Evolutionary conservation across 352 stramenopile species (phyloP), one percentile per base, ranked within the genome.

Genomic region (Globisporangium uncinulatum): DNA sequence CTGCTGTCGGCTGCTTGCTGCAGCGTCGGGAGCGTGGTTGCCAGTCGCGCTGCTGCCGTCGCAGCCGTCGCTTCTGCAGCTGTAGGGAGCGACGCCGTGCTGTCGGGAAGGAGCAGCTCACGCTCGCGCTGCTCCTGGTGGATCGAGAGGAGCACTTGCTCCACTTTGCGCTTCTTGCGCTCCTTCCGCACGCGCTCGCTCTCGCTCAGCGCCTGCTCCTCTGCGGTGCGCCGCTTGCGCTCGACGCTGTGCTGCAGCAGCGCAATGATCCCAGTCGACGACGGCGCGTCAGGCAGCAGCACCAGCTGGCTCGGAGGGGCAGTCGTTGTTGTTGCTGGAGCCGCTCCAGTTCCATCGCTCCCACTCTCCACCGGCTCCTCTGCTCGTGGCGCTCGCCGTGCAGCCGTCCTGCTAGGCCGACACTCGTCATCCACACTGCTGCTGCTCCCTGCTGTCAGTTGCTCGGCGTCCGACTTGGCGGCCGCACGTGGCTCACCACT

Each of bases 81-180:
- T 19, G 37, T 21, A 9, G 11, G 44, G 13, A 50, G 17, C 6
- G 20, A 32, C n/a, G 24, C 37, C 11, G 55, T 31, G 3, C 32
- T n/a, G 13, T 24, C 59, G 13, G 43, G n/a, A 17, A 36, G 36
- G 8, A 51, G 36, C 44, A 62, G 45, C 43, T 71, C 70, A 6
- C 73, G 66, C 52, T 84, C 74, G 11, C 67, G 71, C 42, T 77
- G 66, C 52, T 77, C 66, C 49, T 70, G 66, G 55, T 85, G 74
- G 44, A 82, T 80, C 20, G 74, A 75, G 36, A 68, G 60, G 31
- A 85, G 53, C 32, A 67, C 68, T 43, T 80, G 72, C 61, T 85
- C 74, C 72, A 80, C 79, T 55, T 82, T 82, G 21, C 70, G 63
- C 61, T 85, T 85, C 62, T 85, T 85, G 34, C 74, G 67, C 51